Percentiles rank a stretch among this genome's conserved stretches.
These are phyloP conservation scores for Capsicum pubescens DNA, from an alignment of 257 asterid species.

Conservation along the genomic window DNA sequence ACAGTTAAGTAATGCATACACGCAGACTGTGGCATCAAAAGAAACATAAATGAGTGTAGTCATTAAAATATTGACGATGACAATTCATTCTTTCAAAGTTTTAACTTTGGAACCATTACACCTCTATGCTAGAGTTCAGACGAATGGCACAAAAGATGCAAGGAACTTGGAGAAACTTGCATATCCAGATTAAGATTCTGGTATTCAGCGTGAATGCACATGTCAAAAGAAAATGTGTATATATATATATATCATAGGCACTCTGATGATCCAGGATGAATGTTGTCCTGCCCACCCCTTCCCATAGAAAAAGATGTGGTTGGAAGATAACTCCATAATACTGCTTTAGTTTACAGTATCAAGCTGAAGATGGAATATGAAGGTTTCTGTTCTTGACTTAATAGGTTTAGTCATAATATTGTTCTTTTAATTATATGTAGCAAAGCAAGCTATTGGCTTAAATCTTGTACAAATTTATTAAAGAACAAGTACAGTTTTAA, in stretches of 20 bases:
- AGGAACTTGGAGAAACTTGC: not conserved
- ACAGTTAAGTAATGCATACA: constrained; percentile 7
- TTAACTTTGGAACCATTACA: constrained; percentile 14
- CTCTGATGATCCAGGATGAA: constrained; percentile 11
- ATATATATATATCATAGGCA: not conserved
- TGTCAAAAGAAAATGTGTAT: not conserved
- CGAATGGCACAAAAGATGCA: not conserved
- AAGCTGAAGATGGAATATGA: constrained; percentile 3
- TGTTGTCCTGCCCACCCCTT: not conserved
- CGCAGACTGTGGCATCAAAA: not conserved
- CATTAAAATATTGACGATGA: not conserved
- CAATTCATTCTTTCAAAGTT: not conserved
- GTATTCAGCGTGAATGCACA: not conserved
- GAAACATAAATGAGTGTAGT: constrained; percentile 7
- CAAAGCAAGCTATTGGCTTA: constrained; percentile 22
- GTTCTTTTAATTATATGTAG: not conserved
- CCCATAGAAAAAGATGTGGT: not conserved
- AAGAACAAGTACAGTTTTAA: not conserved
- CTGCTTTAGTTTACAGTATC: not conserved
- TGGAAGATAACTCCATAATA: constrained; percentile 19
- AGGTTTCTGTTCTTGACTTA: not conserved
- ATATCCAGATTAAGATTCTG: not conserved
- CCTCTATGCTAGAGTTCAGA: not conserved
- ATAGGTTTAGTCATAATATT: constrained; percentile 3
- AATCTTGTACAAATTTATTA: not conserved